Conservation (phyloP, 169 alveolate species). For the Cryptosporidium tyzzeri region DNA sequence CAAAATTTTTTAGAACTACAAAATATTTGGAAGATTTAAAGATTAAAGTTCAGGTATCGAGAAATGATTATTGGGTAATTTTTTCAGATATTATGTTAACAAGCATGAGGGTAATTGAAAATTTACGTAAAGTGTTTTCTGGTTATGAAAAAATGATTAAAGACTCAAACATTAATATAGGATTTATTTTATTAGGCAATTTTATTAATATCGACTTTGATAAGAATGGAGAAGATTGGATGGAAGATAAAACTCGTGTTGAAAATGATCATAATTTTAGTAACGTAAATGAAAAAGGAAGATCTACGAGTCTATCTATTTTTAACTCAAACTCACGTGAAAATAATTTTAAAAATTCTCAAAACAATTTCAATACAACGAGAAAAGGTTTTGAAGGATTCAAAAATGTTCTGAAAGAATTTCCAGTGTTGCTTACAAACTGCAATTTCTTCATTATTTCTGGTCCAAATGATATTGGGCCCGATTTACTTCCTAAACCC, state of each 20-base stretch:
- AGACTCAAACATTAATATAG: slow-evolving; percentile 1
- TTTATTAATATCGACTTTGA: neutral
- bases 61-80: slow-evolving; percentile 48
- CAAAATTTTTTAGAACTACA: neutral
- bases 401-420: neutral
- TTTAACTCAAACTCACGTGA: neutral
- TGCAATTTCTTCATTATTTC: slow-evolving; percentile 30
- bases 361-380: slow-evolving; percentile 12
- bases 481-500: slow-evolving; percentile 55
- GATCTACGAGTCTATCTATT: neutral
- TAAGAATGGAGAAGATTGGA: neutral
- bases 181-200: slow-evolving; percentile 50
- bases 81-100: slow-evolving; percentile 46
- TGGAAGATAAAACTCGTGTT: neutral
- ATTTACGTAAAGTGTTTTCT: slow-evolving; percentile 41
- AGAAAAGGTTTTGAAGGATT: slow-evolving; percentile 24
- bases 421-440: slow-evolving; percentile 20
- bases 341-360: neutral
- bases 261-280: neutral
- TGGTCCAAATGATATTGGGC: slow-evolving; percentile 72
- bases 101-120: neutral
- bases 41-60: neutral
- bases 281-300: neutral
- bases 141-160: slow-evolving; percentile 41
- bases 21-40: neutral